Conservation (phyloP, 495 filamentous ascomycete species). For the Podospora comata region DNA sequence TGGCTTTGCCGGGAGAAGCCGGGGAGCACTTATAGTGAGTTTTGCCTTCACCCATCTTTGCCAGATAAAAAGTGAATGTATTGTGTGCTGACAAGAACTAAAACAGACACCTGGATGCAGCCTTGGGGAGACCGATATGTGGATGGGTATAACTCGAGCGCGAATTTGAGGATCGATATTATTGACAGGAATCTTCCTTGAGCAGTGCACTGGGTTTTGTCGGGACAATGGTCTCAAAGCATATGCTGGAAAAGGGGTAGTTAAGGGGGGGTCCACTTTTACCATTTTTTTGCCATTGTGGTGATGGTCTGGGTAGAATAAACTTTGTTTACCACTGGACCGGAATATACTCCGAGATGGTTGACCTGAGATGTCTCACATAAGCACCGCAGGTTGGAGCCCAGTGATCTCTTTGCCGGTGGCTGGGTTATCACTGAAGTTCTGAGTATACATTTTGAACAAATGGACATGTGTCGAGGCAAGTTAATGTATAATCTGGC, state of each 20-base stretch:
- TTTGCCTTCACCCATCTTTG: neutral
- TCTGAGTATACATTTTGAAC: neutral
- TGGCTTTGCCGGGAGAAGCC: constrained; percentile 32
- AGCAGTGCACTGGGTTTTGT: too few species aligned
- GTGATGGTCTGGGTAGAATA: too few species aligned
- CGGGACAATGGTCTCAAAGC: too few species aligned
- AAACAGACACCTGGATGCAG: constrained; percentile 18
- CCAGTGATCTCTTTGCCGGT: neutral
- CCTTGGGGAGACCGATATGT: constrained; percentile 18
- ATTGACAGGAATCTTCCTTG: neutral
- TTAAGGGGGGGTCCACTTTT: too few species aligned
- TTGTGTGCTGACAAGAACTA: neutral
- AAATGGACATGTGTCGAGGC: too few species aligned
- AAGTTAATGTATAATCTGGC: too few species aligned
- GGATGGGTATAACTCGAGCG: constrained; percentile 5
- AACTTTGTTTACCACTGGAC: neutral
- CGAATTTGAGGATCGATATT: neutral
- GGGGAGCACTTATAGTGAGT: constrained; percentile 19
- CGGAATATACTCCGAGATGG: neutral
- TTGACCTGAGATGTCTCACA: neutral
- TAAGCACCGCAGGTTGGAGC: neutral
- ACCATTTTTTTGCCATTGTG: too few species aligned
- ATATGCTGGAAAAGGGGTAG: too few species aligned
- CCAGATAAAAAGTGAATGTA: neutral
- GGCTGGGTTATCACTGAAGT: neutral